Evolutionary conservation across 352 stramenopile genomes (phyloP), one percentile per base, ranked within the genome.

Genomic region (Paralagenidium karlingii): DNA sequence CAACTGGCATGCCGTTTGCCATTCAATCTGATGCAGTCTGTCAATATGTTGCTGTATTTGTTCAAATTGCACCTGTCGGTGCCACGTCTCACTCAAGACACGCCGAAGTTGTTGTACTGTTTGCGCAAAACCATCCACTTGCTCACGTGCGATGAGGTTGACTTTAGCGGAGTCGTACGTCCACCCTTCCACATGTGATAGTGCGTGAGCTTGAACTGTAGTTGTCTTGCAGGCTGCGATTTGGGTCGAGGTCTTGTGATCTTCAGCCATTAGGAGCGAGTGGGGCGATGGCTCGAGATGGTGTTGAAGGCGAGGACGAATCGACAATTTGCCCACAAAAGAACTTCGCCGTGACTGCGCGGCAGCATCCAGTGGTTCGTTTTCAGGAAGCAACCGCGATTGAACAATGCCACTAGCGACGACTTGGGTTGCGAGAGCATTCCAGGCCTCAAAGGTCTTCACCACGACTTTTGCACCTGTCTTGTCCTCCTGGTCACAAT

Each of bases 1-100:
- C 8, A 85, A 40, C 4, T 79, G 55, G 24, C 50, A 61, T 5
- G 52, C 64, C 38, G 68, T 55, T 8, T 68, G 49, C 70, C 70
- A 84, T 15, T 84, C 64, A 24, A 68, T 47, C 8, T 53, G 38
- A 0, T 56, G 47, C 3, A 84, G 40, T n/a, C n/a, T n/a, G n/a
- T n/a, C n/a, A n/a, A n/a, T n/a, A n/a, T n/a, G n/a, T n/a, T n/a
- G n/a, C n/a, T n/a, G n/a, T n/a, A n/a, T n/a, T n/a, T n/a, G n/a
- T n/a, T n/a, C n/a, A n/a, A n/a, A n/a, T n/a, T n/a, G n/a, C n/a
- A n/a, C n/a, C n/a, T n/a, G n/a, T n/a, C n/a, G 21, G 65, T 53
- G 2, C 39, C 31, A 21, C 79, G 18, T 26, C 64, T 58, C 28
- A 47, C 40, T 8, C 58, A 55, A 3, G 51, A 50, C 2, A 34